phyloP scores from a whole-genome alignment of 164 flowering plant species.

The Santalum album region DNA sequence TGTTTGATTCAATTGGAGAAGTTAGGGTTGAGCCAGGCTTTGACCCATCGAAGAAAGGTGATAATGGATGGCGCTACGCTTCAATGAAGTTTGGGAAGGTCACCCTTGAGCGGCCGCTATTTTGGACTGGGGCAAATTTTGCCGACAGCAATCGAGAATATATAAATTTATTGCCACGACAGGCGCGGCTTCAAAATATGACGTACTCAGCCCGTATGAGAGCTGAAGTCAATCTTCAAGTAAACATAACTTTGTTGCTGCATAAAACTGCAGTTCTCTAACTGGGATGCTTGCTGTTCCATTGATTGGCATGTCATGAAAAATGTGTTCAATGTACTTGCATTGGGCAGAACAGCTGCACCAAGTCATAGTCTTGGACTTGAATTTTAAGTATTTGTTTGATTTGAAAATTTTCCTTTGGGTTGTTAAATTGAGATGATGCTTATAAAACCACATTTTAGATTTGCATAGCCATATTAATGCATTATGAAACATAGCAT shows the following conservation, averaged over 20 bases:
- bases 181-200: constrained; percentile 88
- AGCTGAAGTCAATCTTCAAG: constrained; percentile 53
- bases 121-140: constrained; percentile 37
- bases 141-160: constrained; percentile 21
- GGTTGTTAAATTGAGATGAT: not conserved
- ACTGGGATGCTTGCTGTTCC: not conserved
- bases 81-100: constrained; percentile 61
- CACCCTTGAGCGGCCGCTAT: constrained; percentile 40
- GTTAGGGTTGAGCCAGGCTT: constrained; percentile 56
- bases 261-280: no score
- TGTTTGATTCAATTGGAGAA: constrained; percentile 65
- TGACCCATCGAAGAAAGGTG: constrained; percentile 70
- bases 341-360: no score
- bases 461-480: no score
- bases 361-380: not conserved
- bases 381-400: not conserved
- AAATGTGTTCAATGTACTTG: no score
- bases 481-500: no score
- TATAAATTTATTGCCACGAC: constrained; percentile 49
- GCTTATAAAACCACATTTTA: no score
- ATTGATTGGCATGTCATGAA: not conserved
- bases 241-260: constrained; percentile 8
- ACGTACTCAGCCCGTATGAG: constrained; percentile 65
- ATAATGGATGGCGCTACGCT: constrained; percentile 58
- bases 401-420: not conserved